Evolutionary conservation across 768 basidiomycete genomes (phyloP), one percentile per base, ranked within the genome.

Genomic region (Lactarius psammicola): DNA sequence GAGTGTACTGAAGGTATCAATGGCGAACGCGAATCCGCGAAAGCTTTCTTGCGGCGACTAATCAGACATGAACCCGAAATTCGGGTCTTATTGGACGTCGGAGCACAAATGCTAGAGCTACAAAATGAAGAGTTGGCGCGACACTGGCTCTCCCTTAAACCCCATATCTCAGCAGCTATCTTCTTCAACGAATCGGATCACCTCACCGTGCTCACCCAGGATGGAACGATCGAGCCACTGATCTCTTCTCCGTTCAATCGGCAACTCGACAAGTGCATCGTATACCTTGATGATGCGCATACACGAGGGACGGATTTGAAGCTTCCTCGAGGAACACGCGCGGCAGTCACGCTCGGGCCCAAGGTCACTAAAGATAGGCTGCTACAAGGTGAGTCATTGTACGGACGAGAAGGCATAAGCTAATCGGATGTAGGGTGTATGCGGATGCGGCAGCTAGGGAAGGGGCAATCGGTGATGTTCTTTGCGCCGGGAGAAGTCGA

Each of bases 71-170:
- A 60, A 1, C 79, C 78, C 4, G 71, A 74, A 20, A 75, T 85
- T 26, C 76, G 76, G 26, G 82, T 85, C 3, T 71, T 85, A 23
- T 72, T 85, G 23, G 84, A 85, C 56, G 83, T 85, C 7, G 85
- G 84, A 3, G 84, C 84, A 0, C 84, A 85, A 65, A 81, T 86
- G 74, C 71, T 85, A 9, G 84, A 85, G 51, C 73, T 83, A 60
- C 71, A 75, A n/a, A 85, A 84, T 63, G 34, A 68, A 1, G 73
- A 81, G 23, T 60, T 85, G 5, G 81, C 76, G 2, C 42, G 60
- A n/a, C 49, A 69, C 1, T 85, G 84, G 85, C 71, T 85, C 5
- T 40, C 57, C 30, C 61, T 66, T 33, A 71, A 53, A 3, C 61
- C 66, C 1, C 65, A 74, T 30, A 67, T 79, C 3, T 72, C 74